A percentile compares a stretch with the other conserved stretches of the same genome.
phyloP scores from a whole-genome alignment of 2,329 filamentous ascomycete species.

The Aspergillus sp. region DNA sequence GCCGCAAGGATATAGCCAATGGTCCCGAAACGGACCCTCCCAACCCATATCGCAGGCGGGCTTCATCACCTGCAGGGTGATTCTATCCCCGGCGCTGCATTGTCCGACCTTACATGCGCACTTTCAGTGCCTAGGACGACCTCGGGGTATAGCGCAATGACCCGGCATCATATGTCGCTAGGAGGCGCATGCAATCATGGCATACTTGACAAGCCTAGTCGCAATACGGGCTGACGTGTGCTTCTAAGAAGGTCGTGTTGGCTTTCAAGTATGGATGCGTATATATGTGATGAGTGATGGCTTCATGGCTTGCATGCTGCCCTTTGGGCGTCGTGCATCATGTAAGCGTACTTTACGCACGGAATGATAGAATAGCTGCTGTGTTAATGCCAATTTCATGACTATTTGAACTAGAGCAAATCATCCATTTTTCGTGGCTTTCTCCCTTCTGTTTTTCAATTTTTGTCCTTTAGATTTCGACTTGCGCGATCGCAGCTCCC shows the following conservation, averaged over 20 bases:
- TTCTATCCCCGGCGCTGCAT: too few species aligned
- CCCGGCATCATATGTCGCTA: too few species aligned
- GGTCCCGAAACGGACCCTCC: not conserved
- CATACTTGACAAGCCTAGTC: too few species aligned
- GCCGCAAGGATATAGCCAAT: not conserved
- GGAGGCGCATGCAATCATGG: too few species aligned
- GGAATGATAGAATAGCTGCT: constrained; percentile 2
- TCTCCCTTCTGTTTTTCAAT: constrained; percentile 8
- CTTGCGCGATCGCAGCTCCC: constrained; percentile 36
- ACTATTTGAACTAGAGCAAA: constrained; percentile 6
- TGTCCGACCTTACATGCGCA: too few species aligned
- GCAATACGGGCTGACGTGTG: not conserved
- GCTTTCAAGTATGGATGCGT: not conserved
- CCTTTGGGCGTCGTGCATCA: not conserved
- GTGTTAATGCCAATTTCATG: constrained; percentile 5
- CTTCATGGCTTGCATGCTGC: not conserved
- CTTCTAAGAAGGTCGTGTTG: not conserved
- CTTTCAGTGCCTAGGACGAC: too few species aligned
- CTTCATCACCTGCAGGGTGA: too few species aligned
- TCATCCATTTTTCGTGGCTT: not conserved
- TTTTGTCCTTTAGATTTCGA: constrained; percentile 23
- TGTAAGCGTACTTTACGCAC: not conserved
- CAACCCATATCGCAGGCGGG: not conserved
- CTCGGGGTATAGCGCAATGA: too few species aligned
- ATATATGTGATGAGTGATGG: not conserved